Percentiles rank a stretch among this genome's conserved stretches.
Conservation (phyloP, 2,329 filamentous ascomycete species). For the Pseudomassariella vexata region DNA sequence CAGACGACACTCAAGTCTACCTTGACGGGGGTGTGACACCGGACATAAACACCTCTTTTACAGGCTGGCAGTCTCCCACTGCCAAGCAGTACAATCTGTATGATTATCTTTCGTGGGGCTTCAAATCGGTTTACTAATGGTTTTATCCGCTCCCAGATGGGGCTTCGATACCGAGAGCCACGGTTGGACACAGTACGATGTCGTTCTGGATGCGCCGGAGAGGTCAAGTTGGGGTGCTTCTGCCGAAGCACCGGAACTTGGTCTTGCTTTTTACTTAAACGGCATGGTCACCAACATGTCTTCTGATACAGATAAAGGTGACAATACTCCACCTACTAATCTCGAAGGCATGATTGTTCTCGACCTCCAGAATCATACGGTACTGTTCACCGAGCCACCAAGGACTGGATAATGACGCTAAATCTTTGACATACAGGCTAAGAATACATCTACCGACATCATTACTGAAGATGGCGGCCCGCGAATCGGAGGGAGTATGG, state of each 20-base stretch:
- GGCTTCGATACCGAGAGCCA: constrained; percentile 6
- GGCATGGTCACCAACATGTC: constrained; percentile 11
- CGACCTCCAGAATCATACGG: constrained; percentile 24
- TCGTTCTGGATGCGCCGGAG: constrained; percentile 3
- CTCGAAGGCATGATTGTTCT: constrained; percentile 33
- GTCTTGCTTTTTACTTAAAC: constrained; percentile 14
- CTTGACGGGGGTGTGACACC: constrained; percentile 8
- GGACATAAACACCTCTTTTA: constrained; percentile 6
- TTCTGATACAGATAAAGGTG: neutral
- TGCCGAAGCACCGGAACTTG: constrained; percentile 4
- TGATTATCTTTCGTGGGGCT: too few species aligned
- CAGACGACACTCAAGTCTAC: constrained; percentile 5
- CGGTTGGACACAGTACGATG: constrained; percentile 8
- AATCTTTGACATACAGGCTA: constrained; percentile 10
- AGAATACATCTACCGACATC: constrained; percentile 29
- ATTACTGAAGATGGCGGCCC: constrained; percentile 23
- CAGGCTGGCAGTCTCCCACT: constrained; percentile 5
- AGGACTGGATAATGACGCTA: neutral
- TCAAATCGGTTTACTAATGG: too few species aligned
- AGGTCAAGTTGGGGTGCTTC: constrained; percentile 7
- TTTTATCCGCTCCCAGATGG: constrained; percentile 4
- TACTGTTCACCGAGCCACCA: neutral
- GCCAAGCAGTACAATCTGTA: constrained; percentile 6
- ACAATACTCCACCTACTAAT: constrained; percentile 4
- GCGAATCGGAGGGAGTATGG: constrained; percentile 28